Base-by-base conservation (phyloP, 2,329 filamentous ascomycete genomes). In the Talaromyces marneffei region DNA sequence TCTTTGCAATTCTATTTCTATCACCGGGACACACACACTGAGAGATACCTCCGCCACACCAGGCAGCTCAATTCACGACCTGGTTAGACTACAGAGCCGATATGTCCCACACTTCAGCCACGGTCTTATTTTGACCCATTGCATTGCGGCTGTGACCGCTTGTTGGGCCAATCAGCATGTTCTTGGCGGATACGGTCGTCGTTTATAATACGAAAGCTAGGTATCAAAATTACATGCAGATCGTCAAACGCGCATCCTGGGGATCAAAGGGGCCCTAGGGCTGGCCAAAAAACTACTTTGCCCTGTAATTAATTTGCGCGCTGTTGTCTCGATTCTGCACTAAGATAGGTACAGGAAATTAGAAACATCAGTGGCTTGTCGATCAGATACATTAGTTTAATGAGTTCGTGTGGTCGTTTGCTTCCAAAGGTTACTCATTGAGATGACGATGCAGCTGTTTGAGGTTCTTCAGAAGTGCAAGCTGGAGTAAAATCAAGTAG, bases 111-210 rank as follows among this genome's bases (percentile, higher is more conserved):
- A 35, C 33, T 31, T 48, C 44, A 59, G 57, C 27, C 46, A 40
- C 57, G 42, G 35, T 44, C 46, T 48, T 62, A 62, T 62, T 59
- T 59, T 59, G 48, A 44, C 29, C 4, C 1, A 37, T 12, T 59
- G 57, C 1, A 37, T 12, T 59, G 57, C 57, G 57, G 57, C 57
- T 42, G 57, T 42, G 57, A 35, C 57, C 56, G 60, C 55, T 58
- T 62, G 60, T 53, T 23, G 23, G 31, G 31, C 60, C 55, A 59
- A 62, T 62, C 48, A 55, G 29, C 6, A 10, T 23, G 18, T 14
- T 10, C 8, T 7, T 4, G 2, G 46, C 25, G 44, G 25, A 55
- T 29, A 55, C 9, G 0, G 6, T 14, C 8, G 23, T 40, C 14
- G 14, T 7, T 2, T 33, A 8, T 20, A 6, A 46, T 50, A 58